Base-by-base conservation (phyloP, 306 rosid genomes). In the Cucumis hystrix region DNA sequence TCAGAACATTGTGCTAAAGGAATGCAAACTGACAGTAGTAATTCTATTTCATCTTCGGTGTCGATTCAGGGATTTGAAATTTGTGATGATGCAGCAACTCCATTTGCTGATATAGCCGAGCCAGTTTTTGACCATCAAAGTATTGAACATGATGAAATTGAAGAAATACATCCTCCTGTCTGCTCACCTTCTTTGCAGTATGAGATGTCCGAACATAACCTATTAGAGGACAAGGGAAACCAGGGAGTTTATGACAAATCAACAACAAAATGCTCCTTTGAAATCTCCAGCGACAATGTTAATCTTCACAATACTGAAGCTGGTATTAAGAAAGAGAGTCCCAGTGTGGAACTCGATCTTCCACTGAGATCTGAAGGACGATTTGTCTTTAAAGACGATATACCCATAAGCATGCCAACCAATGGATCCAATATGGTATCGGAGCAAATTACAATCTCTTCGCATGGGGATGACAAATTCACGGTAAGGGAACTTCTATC, bases 21-120 rank as follows among this genome's bases (percentile, higher is more conserved):
- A 88, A 82, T 87, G 88, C 92, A 84, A 67, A 89, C 88, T 25
- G 97, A 88, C 33, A 82, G 92, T 83, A 87, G 92, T 78, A 91
- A 89, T 80, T 96, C 96, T 20, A 78, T 89, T 54, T 84, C 90
- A 77, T 96, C 99, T 74, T 89, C 92, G n/a, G 84, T 87, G 84
- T 96, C 99, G 59, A 82, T 91, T 81, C 97, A 89, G 83, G 88
- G 84, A 79, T 88, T 85, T 86, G 98, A 96, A 82, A 85, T 89
- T 81, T 88, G 82, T 74, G 99, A 91, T 74, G 91, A 89, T 82
- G 91, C 96, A 56, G 79, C 84, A 43, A 89, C 88, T 65, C 71
- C 85, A 82, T 88, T 80, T 77, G 75, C 87, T 82, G 93, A 91
- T 87, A 45, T 85, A 87, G 61, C 80, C 47, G 90, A 88, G 43